Evolutionary conservation across 202 grass and related monocot genomes (phyloP).

Genomic region (Hordeum pubiflorum): DNA sequence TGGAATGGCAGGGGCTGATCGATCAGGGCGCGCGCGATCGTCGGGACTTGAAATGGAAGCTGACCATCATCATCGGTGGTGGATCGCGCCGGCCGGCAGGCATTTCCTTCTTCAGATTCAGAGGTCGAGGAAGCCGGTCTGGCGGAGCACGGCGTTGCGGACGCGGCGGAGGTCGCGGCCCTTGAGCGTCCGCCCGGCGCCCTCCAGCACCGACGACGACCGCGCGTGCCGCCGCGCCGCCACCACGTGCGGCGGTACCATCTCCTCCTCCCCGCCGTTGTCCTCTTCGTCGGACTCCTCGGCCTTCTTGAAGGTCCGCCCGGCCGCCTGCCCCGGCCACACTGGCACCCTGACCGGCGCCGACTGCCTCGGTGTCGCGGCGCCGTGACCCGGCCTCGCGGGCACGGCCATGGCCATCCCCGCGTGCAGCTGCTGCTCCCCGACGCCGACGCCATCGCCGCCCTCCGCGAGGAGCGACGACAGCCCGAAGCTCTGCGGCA

Average conservation of each 20-base stretch:
- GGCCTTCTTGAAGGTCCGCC: not conserved
- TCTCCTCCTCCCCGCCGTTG: slow-evolving; percentile 48
- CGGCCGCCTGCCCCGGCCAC: slow-evolving; percentile 33
- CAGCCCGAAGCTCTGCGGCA: slow-evolving; percentile 48
- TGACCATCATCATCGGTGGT: not conserved
- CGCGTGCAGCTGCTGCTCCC: not conserved
- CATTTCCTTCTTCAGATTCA: not conserved
- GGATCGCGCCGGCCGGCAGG: not conserved
- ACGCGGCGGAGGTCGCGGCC: slow-evolving; percentile 74
- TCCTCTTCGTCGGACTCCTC: slow-evolving; percentile 32
- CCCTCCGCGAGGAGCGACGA: slow-evolving; percentile 36
- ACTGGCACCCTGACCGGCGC: slow-evolving; percentile 57
- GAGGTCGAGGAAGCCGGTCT: slow-evolving; percentile 78
- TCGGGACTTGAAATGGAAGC: not conserved
- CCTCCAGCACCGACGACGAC: slow-evolving; percentile 75
- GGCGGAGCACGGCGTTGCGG: slow-evolving; percentile 66
- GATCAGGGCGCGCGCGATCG: not conserved
- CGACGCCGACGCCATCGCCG: not conserved
- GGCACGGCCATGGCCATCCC: slow-evolving; percentile 39
- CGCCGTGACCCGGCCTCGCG: not conserved
- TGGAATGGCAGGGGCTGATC: not conserved
- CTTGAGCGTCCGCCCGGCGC: slow-evolving; percentile 73
- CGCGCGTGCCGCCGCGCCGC: slow-evolving; percentile 58
- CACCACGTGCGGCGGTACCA: slow-evolving; percentile 80
- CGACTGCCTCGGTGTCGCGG: slow-evolving; percentile 32